Conservation (phyloP, 2,329 filamentous ascomycete genomes). For the Clonostachys rosea region DNA sequence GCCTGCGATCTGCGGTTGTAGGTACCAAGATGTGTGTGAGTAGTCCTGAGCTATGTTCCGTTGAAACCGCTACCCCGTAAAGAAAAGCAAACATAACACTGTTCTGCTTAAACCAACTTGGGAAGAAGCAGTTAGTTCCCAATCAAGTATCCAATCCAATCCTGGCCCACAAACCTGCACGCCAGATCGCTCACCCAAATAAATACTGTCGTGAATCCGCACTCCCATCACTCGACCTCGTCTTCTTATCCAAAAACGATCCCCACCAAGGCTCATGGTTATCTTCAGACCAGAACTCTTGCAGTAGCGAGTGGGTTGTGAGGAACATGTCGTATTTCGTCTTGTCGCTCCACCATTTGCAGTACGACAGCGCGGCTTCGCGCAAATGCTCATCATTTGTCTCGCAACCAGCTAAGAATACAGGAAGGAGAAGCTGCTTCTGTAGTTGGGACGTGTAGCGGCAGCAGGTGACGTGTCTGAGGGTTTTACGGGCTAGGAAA, state of each 20-base stretch:
- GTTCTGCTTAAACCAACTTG: not conserved
- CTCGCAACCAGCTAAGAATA: conserved; percentile 24
- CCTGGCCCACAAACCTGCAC: not conserved
- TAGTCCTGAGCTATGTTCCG: not conserved
- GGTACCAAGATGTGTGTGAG: not conserved
- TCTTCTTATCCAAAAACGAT: not conserved
- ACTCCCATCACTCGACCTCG: not conserved
- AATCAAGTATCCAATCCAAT: not conserved
- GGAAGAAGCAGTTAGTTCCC: not conserved
- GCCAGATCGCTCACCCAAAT: not conserved
- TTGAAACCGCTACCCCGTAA: not conserved
- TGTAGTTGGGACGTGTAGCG: conserved; percentile 17
- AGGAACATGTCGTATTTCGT: conserved; percentile 23
- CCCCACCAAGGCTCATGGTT: not conserved
- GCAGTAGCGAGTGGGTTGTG: conserved; percentile 7
- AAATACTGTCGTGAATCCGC: not conserved
- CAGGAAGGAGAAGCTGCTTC: conserved; percentile 27
- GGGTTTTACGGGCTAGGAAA: conserved; percentile 15
- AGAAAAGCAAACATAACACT: not conserved
- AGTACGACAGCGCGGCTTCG: conserved; percentile 16
- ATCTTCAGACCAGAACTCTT: conserved; percentile 9
- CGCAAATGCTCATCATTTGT: conserved; percentile 13
- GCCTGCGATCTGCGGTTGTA: too few relatives aligned
- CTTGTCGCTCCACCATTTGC: conserved; percentile 20
- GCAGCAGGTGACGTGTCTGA: conserved; percentile 21